Base-by-base conservation (phyloP, 1,284 basidiomycete genomes). In the Austroboletus sp. region DNA sequence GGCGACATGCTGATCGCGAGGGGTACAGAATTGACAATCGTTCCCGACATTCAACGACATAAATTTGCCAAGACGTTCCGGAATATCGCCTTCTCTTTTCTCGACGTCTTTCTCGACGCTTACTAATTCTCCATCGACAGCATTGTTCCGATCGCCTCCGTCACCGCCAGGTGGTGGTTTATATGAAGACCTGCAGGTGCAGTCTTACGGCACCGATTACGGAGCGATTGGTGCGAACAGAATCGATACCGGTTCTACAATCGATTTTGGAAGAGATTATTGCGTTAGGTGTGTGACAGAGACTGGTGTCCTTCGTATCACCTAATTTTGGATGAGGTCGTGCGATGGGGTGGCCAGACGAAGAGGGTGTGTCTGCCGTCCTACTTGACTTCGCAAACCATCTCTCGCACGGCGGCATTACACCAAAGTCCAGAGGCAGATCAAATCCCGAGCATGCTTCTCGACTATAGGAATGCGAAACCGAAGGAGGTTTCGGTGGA, bases 401-500 rank as follows among this genome's bases (percentile, higher is more conserved):
- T 82, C 4, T 62, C 67, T 40, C 61, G 56, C 40, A 74, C 73
- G 9, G 61, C 65, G 15, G 49, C 54, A 13, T 32, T 73, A 23
- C 70, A 79, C 51, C 54, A 53, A 23, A 54, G 54, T 25, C 68
- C 78, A 3, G 66, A 73, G 7, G 73, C 67, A 53, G 67, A 48
- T 10, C 73, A 80, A 45, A 66, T 71, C 38, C 71, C 78, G 5
- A 82, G 79, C 55, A 82, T 82, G 78, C 63, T 83, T 27, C 67
- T 82, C 10, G 81, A 83, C 58, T 66, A 71, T 32, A 70, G 76
- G 52, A 68, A 65, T 15, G 73, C 70, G 3, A 66, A 67, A 34
- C 79, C 82, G 8, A 75, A 83, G 48, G 82, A 85, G 61, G 74
- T 84, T 55, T 82, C 10, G 81, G 82, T 0, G 75, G 79, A 40